Conservation (phyloP, 2,329 filamentous ascomycete genomes). For the Diaporthe helianthi region DNA sequence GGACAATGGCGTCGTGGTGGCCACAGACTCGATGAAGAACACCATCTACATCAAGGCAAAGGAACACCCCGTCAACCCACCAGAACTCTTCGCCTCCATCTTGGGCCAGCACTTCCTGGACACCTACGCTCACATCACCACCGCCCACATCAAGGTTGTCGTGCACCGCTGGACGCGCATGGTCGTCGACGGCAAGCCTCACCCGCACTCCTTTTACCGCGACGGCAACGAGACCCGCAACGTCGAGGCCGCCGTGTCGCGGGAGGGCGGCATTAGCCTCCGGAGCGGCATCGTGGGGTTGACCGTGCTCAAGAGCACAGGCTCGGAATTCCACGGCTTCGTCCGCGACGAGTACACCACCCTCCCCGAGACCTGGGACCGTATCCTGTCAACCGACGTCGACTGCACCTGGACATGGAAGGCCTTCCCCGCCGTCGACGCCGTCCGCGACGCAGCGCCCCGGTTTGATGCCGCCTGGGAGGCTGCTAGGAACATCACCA, state of each 20-base stretch:
- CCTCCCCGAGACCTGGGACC: conserved; percentile 89
- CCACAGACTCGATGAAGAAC: conserved; percentile 98
- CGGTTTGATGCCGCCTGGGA: conserved; percentile 83
- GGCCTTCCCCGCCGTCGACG: conserved; percentile 68
- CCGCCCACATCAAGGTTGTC: conserved; percentile 80
- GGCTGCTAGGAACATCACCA: conserved; percentile 81
- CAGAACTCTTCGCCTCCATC: conserved; percentile 87
- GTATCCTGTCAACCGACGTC: conserved; percentile 93
- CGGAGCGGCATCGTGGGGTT: conserved; percentile 81
- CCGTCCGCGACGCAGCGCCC: conserved; percentile 68
- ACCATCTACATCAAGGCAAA: conserved; percentile 95
- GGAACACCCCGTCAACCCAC: conserved; percentile 88
- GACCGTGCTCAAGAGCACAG: conserved; percentile 93
- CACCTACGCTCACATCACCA: conserved; percentile 86
- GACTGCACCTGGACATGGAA: conserved; percentile 89
- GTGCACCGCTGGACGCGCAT: conserved; percentile 94
- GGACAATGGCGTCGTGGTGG: conserved; percentile 94
- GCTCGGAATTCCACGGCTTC: conserved; percentile 95
- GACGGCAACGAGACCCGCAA: conserved; percentile 89
- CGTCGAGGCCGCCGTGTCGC: conserved; percentile 74
- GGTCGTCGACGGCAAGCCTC: conserved; percentile 83
- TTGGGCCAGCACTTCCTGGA: conserved; percentile 89
- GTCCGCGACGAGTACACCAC: conserved; percentile 93
- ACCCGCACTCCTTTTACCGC: conserved; percentile 93
- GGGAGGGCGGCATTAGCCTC: conserved; percentile 75